These are phyloP conservation scores for Solanum aculeatissimum DNA, from an alignment of 305 asterid genomes.

Conservation along the genomic window DNA sequence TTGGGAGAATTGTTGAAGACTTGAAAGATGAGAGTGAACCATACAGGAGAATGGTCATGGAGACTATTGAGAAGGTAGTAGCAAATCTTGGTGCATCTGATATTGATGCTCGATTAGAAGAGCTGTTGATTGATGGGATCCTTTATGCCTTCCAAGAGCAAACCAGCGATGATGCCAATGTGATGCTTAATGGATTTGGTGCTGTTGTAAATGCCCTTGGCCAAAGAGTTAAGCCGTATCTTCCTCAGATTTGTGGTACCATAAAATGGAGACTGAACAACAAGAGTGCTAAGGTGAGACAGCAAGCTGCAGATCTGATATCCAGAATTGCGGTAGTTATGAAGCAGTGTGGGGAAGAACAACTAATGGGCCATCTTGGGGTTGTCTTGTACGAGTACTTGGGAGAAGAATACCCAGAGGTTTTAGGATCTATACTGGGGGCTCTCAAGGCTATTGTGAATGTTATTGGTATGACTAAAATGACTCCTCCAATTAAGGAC, in stretches of 20 bases:
- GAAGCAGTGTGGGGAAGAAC: constrained; percentile 94
- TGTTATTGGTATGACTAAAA: constrained; percentile 95
- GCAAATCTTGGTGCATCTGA: constrained; percentile 84
- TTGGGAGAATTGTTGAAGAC: constrained; percentile 89
- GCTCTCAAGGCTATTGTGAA: constrained; percentile 91
- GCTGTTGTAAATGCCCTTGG: constrained; percentile 97
- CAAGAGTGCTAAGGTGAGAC: constrained; percentile 91
- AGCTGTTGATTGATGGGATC: constrained; percentile 89
- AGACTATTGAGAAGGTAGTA: constrained; percentile 97
- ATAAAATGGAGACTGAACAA: constrained; percentile 91
- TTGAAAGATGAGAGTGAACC: constrained; percentile 96
- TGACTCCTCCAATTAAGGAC: constrained; percentile 97
- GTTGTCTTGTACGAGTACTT: constrained; percentile 82
- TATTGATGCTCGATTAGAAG: constrained; percentile 84
- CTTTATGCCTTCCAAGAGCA: constrained; percentile 96
- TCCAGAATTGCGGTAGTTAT: constrained; percentile 91
- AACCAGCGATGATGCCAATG: constrained; percentile 93
- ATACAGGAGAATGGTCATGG: constrained; percentile 97
- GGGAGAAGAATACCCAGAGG: constrained; percentile 96
- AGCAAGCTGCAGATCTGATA: constrained; percentile 90
- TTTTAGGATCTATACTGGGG: constrained; percentile 88
- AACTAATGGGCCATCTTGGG: constrained; percentile 94
- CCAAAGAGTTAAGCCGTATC: constrained; percentile 76
- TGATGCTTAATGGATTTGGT: constrained; percentile 96
- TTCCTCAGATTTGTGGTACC: constrained; percentile 94